These are phyloP conservation scores for Russula lepida DNA, from an alignment of 768 basidiomycete species.

Conservation along the genomic window DNA sequence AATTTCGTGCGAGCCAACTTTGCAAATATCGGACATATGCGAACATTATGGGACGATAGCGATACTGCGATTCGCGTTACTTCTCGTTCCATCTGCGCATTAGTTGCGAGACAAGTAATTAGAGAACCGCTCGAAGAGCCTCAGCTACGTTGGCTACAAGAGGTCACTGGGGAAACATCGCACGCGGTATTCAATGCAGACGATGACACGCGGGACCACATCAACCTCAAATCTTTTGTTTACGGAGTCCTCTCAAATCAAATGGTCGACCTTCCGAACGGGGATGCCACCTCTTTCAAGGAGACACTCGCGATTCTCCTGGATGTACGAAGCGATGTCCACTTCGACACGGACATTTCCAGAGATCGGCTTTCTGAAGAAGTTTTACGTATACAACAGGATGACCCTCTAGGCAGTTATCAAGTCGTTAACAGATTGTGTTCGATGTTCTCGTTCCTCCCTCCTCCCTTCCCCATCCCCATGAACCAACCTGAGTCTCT, in stretches of 20 bases:
- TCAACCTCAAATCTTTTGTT: not conserved
- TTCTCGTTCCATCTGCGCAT: not conserved
- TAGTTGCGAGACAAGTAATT: not conserved
- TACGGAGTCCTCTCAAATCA: not conserved
- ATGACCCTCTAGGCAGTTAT: not conserved
- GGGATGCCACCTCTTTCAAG: not conserved
- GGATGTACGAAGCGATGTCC: not conserved
- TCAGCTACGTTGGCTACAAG: not conserved
- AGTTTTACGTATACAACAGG: not conserved
- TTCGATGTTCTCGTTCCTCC: too few species aligned
- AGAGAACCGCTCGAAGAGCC: not conserved
- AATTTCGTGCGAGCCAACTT: not conserved
- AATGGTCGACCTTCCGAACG: not conserved
- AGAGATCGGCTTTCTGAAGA: not conserved
- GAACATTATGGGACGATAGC: not conserved
- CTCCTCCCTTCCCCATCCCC: too few species aligned
- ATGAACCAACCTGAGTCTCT: too few species aligned
- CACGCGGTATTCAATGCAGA: not conserved
- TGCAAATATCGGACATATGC: not conserved
- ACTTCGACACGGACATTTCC: not conserved
- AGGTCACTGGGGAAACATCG: not conserved
- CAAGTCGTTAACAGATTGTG: not conserved
- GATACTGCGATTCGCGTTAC: not conserved
- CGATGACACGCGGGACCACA: not conserved
- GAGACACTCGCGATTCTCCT: not conserved